A percentile compares a stretch with the other conserved stretches of the same genome.
Evolutionary conservation across 2,329 filamentous ascomycete species (phyloP).

Genomic region (Hymenoscyphus occultus): DNA sequence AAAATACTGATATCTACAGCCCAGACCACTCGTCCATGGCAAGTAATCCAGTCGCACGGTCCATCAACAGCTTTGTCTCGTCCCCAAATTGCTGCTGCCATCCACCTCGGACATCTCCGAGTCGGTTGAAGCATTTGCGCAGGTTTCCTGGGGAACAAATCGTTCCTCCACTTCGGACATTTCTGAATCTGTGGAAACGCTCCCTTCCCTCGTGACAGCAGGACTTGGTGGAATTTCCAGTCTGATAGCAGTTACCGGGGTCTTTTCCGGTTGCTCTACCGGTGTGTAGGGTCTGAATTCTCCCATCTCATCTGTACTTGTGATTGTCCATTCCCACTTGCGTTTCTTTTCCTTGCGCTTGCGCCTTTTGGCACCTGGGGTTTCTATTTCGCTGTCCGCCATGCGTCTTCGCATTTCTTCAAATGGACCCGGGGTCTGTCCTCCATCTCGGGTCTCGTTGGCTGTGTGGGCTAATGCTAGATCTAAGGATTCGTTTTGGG

Average conservation of each 20-base stretch:
- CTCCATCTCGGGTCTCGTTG: slow-evolving; percentile 57
- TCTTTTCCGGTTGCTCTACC: slow-evolving; percentile 39
- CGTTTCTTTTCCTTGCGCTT: slow-evolving; percentile 58
- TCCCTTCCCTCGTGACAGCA: slow-evolving; percentile 18
- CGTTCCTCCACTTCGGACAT: slow-evolving; percentile 23
- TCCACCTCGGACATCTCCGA: slow-evolving; percentile 23
- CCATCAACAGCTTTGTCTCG: slow-evolving; percentile 4
- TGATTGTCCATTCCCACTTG: slow-evolving; percentile 64
- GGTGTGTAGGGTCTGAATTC: slow-evolving; percentile 13
- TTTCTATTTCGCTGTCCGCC: slow-evolving; percentile 41
- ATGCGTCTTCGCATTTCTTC: slow-evolving; percentile 61
- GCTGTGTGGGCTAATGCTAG: slow-evolving; percentile 50
- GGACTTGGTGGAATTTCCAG: slow-evolving; percentile 14
- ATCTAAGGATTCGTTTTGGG: slow-evolving; percentile 45
- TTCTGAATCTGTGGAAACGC: slow-evolving; percentile 19
- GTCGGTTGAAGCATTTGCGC: slow-evolving; percentile 15
- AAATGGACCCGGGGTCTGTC: slow-evolving; percentile 60
- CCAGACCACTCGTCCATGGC: background rate
- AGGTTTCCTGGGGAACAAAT: slow-evolving; percentile 11
- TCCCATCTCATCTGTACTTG: slow-evolving; percentile 43
- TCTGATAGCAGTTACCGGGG: slow-evolving; percentile 13
- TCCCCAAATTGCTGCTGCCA: slow-evolving; percentile 10
- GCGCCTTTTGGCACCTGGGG: slow-evolving; percentile 44
- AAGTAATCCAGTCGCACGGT: slow-evolving; percentile 1
- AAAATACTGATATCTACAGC: background rate